These are phyloP conservation scores for Fraxinus platypoda DNA, from an alignment of 305 asterid genomes.

Conservation along the genomic window DNA sequence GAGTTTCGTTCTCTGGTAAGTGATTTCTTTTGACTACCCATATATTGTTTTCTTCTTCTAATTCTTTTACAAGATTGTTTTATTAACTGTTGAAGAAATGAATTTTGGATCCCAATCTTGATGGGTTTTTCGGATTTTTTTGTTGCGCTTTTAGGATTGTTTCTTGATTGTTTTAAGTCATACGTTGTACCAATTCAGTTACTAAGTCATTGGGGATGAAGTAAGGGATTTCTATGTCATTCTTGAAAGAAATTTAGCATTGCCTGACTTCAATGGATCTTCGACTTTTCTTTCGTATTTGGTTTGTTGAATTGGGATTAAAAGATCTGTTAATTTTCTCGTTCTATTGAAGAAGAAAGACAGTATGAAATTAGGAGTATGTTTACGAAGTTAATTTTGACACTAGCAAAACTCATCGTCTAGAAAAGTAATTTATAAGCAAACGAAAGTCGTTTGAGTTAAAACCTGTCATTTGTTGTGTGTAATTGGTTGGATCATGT, in stretches of 20 bases:
- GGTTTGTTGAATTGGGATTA: background rate
- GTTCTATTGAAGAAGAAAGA: background rate
- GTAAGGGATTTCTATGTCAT: background rate
- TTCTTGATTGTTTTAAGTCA: background rate
- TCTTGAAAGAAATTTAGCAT: background rate
- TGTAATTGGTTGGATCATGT: background rate
- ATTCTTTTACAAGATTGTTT: background rate
- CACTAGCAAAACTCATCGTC: background rate
- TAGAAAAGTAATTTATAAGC: background rate
- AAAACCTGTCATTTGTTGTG: background rate
- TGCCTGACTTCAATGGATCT: background rate
- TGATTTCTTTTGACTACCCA: background rate
- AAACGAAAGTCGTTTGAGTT: background rate
- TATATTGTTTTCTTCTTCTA: background rate
- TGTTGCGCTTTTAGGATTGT: background rate
- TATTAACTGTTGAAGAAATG: background rate
- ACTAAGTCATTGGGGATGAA: background rate
- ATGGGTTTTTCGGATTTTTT: background rate
- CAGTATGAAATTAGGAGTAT: background rate
- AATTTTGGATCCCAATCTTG: background rate
- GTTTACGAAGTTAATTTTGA: background rate
- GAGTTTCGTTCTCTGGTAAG: slow-evolving; percentile 23
- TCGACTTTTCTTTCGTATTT: background rate
- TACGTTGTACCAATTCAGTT: background rate
- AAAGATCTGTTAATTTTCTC: background rate